Conservation (phyloP, 2,329 filamentous ascomycete species). For the Aspergillus sp. region DNA sequence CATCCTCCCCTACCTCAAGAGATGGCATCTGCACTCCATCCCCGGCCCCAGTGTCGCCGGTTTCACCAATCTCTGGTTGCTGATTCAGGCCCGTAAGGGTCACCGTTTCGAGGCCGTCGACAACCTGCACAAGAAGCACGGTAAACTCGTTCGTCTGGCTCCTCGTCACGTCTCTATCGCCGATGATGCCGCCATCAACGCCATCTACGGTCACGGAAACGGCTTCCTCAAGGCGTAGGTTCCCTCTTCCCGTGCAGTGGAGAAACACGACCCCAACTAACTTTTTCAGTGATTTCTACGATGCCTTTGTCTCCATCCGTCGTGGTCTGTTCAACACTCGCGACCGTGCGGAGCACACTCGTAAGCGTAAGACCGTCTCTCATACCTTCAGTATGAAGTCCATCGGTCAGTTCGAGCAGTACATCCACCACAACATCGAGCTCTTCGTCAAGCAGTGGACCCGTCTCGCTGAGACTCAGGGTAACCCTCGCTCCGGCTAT, state of each 20-base stretch:
- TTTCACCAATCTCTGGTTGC: slow-evolving; percentile 79
- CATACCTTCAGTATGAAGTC: slow-evolving; percentile 85
- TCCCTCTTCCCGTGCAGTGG: background rate
- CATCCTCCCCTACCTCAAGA: slow-evolving; percentile 57
- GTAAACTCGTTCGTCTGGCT: slow-evolving; percentile 78
- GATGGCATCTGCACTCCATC: slow-evolving; percentile 52
- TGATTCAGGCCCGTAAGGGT: slow-evolving; percentile 65
- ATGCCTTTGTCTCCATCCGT: slow-evolving; percentile 84
- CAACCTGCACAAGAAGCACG: slow-evolving; percentile 69
- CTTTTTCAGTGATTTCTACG: slow-evolving; percentile 71
- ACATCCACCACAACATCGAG: slow-evolving; percentile 77
- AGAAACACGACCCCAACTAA: background rate
- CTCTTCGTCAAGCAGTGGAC: slow-evolving; percentile 74
- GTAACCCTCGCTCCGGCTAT: slow-evolving; percentile 51
- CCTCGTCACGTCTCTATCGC: slow-evolving; percentile 82
- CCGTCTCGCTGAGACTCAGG: slow-evolving; percentile 52
- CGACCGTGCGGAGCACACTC: slow-evolving; percentile 74
- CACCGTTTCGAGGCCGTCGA: slow-evolving; percentile 66
- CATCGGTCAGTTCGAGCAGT: slow-evolving; percentile 81
- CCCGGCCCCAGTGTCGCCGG: slow-evolving; percentile 55
- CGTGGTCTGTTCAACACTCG: slow-evolving; percentile 88
- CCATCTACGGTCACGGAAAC: slow-evolving; percentile 78
- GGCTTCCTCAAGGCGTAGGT: slow-evolving; percentile 69
- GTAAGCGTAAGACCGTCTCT: slow-evolving; percentile 84
- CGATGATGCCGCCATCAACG: slow-evolving; percentile 72